Evolutionary conservation across 495 filamentous ascomycete genomes (phyloP).

Genomic region (Hamigera avellanea): DNA sequence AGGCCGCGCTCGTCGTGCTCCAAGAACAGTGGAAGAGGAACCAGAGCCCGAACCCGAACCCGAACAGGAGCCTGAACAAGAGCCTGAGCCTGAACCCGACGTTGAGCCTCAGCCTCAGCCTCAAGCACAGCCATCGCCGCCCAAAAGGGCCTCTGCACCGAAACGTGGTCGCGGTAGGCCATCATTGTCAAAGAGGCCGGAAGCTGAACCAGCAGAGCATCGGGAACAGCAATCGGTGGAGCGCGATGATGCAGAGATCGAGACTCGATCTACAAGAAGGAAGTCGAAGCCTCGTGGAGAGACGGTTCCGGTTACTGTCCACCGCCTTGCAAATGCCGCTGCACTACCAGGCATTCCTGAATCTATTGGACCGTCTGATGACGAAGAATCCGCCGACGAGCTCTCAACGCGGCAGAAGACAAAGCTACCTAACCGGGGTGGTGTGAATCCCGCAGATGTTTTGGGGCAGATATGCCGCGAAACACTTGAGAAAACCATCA

Average conservation of each 20-base stretch:
- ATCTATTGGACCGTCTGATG: conserved; percentile 15
- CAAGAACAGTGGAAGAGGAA: conserved; percentile 1
- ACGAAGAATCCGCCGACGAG: conserved; percentile 26
- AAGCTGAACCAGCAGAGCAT: conserved; percentile 5
- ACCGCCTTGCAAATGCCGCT: conserved; percentile 27
- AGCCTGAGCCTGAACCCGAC: background rate
- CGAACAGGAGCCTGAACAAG: conserved; percentile 4
- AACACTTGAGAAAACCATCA: conserved; percentile 42
- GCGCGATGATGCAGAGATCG: conserved; percentile 13
- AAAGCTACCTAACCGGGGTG: conserved; percentile 41
- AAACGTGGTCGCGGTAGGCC: conserved; percentile 11
- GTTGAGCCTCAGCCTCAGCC: too few relatives aligned
- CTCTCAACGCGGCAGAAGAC: conserved; percentile 16
- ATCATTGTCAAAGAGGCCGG: conserved; percentile 6
- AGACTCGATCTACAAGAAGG: conserved; percentile 8
- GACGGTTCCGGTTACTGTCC: conserved; percentile 33
- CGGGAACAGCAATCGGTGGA: conserved; percentile 6
- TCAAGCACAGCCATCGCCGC: too few relatives aligned
- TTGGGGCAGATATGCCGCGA: conserved; percentile 59
- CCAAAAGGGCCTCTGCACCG: background rate
- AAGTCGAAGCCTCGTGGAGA: conserved; percentile 26
- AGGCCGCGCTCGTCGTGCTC: background rate
- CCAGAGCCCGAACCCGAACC: conserved; percentile 2
- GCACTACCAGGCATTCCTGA: conserved; percentile 11
- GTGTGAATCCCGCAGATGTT: conserved; percentile 60